Evolutionary conservation across 2,329 filamentous ascomycete species (phyloP).

Genomic region (Fusarium miscanthi): DNA sequence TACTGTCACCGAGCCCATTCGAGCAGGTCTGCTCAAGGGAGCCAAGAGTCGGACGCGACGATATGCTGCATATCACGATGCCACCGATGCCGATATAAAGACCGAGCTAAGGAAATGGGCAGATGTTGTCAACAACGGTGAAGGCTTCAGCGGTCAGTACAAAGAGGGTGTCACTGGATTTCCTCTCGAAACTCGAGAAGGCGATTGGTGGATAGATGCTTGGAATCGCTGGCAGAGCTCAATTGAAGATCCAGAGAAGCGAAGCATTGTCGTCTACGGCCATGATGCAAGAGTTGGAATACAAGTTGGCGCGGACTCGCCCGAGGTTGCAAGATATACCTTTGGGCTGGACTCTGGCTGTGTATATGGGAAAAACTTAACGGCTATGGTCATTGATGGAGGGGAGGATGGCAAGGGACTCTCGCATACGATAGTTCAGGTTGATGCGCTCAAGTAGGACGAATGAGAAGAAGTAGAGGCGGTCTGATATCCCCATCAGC

Average conservation of each 20-base stretch:
- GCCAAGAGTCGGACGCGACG: slow-evolving; percentile 22
- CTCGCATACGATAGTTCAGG: slow-evolving; percentile 26
- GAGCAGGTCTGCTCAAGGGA: slow-evolving; percentile 25
- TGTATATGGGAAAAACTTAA: slow-evolving; percentile 65
- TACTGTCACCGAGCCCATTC: slow-evolving; percentile 3
- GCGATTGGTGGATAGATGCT: slow-evolving; percentile 28
- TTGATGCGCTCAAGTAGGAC: neutral
- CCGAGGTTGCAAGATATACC: slow-evolving; percentile 63
- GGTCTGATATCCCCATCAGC: neutral
- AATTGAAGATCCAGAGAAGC: slow-evolving; percentile 31
- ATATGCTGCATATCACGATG: neutral
- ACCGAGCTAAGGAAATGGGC: neutral
- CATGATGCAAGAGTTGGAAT: slow-evolving; percentile 81
- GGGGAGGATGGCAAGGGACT: neutral
- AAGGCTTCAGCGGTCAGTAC: neutral
- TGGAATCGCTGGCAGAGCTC: slow-evolving; percentile 35
- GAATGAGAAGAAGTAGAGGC: neutral
- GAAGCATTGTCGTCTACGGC: slow-evolving; percentile 80
- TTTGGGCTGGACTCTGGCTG: slow-evolving; percentile 87
- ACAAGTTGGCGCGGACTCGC: slow-evolving; percentile 44
- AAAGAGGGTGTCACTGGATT: neutral
- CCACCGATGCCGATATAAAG: neutral
- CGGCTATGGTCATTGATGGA: slow-evolving; percentile 26
- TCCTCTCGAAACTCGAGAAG: slow-evolving; percentile 30
- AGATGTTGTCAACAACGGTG: neutral